Conservation (phyloP, 768 basidiomycete genomes). For the Macrolepiota fuliginosa region DNA sequence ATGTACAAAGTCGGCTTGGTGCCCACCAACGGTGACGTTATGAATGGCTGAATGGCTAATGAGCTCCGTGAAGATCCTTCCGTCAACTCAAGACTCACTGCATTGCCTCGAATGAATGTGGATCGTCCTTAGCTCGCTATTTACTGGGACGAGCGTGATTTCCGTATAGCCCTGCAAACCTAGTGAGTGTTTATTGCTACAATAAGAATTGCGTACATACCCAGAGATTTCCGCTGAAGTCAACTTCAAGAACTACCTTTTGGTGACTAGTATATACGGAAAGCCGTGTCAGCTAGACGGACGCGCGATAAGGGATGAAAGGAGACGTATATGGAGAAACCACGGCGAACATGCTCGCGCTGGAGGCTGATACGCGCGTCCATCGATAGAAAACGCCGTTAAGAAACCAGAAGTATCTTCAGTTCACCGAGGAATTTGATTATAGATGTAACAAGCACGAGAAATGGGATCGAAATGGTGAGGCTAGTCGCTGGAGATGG, state of each 20-base stretch:
- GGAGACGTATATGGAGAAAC: constrained; percentile 85
- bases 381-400: constrained; percentile 34
- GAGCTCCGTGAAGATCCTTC: constrained; percentile 15
- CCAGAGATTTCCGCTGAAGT: constrained; percentile 85
- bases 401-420: constrained; percentile 14
- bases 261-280: constrained; percentile 84
- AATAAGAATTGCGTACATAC: constrained; percentile 39
- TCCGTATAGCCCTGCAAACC: constrained; percentile 83
- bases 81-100: constrained; percentile 47
- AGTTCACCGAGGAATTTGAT: neutral
- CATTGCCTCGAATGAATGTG: constrained; percentile 89
- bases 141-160: constrained; percentile 83
- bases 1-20: constrained; percentile 75
- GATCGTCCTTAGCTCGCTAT: constrained; percentile 74
- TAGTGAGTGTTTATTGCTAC: constrained; percentile 16
- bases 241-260: constrained; percentile 92
- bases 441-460: neutral
- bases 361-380: constrained; percentile 57
- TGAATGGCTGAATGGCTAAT: constrained; percentile 53
- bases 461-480: constrained; percentile 20
- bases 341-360: constrained; percentile 77
- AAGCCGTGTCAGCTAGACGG: constrained; percentile 37
- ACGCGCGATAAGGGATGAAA: constrained; percentile 21
- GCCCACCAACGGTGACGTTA: constrained; percentile 68
- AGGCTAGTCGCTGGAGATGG: constrained; percentile 24